Conservation (phyloP, 495 filamentous ascomycete genomes). For the Neurospora sp. region DNA sequence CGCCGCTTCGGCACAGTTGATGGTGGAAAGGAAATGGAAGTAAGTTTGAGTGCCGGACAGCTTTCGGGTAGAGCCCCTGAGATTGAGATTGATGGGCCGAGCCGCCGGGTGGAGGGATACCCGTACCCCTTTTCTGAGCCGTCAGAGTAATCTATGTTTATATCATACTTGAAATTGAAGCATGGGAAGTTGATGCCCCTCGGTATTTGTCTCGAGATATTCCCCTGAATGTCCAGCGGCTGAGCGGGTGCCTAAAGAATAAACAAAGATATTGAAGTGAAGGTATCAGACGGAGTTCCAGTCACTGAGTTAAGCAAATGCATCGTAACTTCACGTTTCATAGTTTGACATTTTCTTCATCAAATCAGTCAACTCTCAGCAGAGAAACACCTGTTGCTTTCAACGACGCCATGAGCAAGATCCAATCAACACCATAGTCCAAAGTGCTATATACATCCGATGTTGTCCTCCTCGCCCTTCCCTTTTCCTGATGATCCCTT, state of each 20-base stretch:
- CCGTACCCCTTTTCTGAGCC: not conserved
- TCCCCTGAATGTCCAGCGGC: not conserved
- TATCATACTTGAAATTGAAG: not conserved
- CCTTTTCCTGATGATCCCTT: too few species aligned
- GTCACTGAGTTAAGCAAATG: not conserved
- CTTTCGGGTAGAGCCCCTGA: not conserved
- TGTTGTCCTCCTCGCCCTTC: too few species aligned
- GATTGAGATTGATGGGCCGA: not conserved
- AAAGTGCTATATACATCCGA: not conserved
- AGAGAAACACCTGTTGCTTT: not conserved
- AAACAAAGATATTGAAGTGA: not conserved
- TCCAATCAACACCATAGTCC: not conserved
- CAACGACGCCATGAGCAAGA: not conserved
- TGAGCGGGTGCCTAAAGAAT: not conserved
- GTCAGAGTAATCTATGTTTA: not conserved
- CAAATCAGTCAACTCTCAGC: not conserved
- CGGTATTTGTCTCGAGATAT: not conserved
- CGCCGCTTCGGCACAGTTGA: not conserved
- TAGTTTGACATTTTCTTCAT: not conserved
- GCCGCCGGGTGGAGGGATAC: not conserved
- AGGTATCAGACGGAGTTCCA: not conserved
- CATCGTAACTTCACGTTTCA: not conserved
- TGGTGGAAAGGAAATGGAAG: not conserved
- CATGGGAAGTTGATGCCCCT: too few species aligned
- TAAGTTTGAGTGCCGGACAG: not conserved